These are phyloP conservation scores for Prunus kanzakura DNA, from an alignment of 306 rosid species.

Conservation along the genomic window DNA sequence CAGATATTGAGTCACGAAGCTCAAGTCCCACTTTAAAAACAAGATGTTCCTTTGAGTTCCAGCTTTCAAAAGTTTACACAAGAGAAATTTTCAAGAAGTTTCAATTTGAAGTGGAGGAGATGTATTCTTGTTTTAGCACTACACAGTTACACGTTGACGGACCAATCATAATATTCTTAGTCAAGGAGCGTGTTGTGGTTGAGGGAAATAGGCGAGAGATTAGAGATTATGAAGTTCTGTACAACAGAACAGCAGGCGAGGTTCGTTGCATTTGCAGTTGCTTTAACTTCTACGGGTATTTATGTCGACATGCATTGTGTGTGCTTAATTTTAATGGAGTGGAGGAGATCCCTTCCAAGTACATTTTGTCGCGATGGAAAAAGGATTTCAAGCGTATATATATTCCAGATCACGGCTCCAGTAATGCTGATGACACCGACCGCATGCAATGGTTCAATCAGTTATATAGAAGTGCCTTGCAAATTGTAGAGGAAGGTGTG, in stretches of 20 bases:
- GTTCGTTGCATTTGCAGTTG: slow-evolving; percentile 96
- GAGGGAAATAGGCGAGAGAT: slow-evolving; percentile 77
- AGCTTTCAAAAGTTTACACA: slow-evolving; percentile 77
- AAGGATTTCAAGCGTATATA: slow-evolving; percentile 81
- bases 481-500: slow-evolving; percentile 84
- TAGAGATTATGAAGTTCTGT: slow-evolving; percentile 82
- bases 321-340: slow-evolving; percentile 92
- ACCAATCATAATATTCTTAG: slow-evolving; percentile 72
- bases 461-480: slow-evolving; percentile 71
- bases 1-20: slow-evolving; percentile 84
- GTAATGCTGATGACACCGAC: slow-evolving; percentile 36
- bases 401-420: slow-evolving; percentile 44
- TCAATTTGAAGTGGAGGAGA: slow-evolving; percentile 89
- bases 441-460: slow-evolving; percentile 62
- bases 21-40: slow-evolving; percentile 73
- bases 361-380: slow-evolving; percentile 73
- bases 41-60: slow-evolving; percentile 84
- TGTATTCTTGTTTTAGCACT: slow-evolving; percentile 88
- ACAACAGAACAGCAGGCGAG: slow-evolving; percentile 75
- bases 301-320: slow-evolving; percentile 82
- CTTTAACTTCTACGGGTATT: slow-evolving; percentile 79
- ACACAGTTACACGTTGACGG: slow-evolving; percentile 81
- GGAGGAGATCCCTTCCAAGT: slow-evolving; percentile 80
- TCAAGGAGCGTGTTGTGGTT: slow-evolving; percentile 74
- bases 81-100: slow-evolving; percentile 70